Percentiles rank a stretch among this genome's conserved stretches.
Conservation (phyloP, 345 rosid species). For the Adansonia digitata region DNA sequence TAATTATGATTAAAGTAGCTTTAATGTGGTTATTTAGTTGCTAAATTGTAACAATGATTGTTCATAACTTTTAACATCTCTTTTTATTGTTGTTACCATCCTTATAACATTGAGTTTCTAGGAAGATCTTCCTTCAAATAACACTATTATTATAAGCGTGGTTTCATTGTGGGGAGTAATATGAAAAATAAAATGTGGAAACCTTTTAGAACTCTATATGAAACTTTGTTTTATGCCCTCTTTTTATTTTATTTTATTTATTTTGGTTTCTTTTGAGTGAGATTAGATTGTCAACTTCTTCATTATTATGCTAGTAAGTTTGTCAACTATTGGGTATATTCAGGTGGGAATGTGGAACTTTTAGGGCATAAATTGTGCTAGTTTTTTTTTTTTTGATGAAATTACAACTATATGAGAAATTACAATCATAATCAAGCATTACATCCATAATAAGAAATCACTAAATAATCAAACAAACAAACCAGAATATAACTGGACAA, state of each 20-base stretch:
- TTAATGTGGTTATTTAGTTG: not conserved
- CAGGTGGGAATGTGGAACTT: not conserved
- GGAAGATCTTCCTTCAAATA: not conserved
- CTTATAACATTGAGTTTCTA: not conserved
- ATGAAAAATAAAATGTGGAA: not conserved
- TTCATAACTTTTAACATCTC: not conserved
- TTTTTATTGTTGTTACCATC: not conserved
- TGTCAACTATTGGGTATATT: not conserved
- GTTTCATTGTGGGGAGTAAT: not conserved
- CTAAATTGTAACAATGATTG: not conserved
- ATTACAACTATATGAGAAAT: too few relatives aligned
- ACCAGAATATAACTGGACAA: too few relatives aligned
- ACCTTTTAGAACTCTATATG: not conserved
- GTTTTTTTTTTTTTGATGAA: too few relatives aligned
- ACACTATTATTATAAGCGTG: not conserved
- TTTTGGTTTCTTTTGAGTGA: not conserved
- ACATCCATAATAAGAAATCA: too few relatives aligned
- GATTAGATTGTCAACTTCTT: not conserved
- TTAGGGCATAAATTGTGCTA: not conserved
- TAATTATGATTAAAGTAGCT: not conserved
- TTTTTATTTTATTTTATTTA: not conserved
- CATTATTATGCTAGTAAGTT: not conserved
- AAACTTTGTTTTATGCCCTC: not conserved
- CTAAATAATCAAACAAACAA: too few relatives aligned
- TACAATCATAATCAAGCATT: too few relatives aligned